Evolutionary conservation across 768 basidiomycete species (phyloP).

Genomic region (Hydnomerulius pinastri): DNA sequence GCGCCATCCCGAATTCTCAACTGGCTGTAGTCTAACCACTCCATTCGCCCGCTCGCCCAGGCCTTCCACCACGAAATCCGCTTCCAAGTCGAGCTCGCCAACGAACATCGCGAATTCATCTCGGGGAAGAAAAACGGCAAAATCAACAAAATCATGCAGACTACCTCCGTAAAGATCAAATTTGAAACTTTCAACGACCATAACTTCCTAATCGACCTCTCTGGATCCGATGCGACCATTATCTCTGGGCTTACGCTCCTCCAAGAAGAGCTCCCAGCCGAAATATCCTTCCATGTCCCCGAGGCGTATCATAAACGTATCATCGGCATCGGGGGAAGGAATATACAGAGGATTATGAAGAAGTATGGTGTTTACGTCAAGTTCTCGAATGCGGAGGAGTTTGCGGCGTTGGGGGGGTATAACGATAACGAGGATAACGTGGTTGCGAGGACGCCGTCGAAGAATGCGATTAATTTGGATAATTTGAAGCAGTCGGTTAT

Average conservation of each 20-base stretch:
- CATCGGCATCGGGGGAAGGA: slow-evolving; percentile 96
- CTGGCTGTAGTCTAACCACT: too few relatives aligned
- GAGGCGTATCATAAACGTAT: slow-evolving; percentile 99
- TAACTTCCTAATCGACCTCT: slow-evolving; percentile 91
- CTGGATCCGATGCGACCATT: slow-evolving; percentile 81
- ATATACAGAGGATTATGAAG: slow-evolving; percentile 99
- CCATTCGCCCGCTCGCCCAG: slow-evolving; percentile 38
- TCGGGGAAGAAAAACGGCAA: slow-evolving; percentile 99
- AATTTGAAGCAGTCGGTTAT: slow-evolving; percentile 95
- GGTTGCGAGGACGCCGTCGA: slow-evolving; percentile 95
- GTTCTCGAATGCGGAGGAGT: slow-evolving; percentile 97
- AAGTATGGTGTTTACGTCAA: slow-evolving; percentile 99
- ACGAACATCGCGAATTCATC: slow-evolving; percentile 98
- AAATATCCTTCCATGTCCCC: slow-evolving; percentile 98
- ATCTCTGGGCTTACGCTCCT: slow-evolving; percentile 86
- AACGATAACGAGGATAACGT: slow-evolving; percentile 99
- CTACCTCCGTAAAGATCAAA: slow-evolving; percentile 96
- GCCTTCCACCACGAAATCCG: slow-evolving; percentile 96
- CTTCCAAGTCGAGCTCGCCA: slow-evolving; percentile 96
- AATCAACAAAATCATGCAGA: slow-evolving; percentile 99
- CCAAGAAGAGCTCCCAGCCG: slow-evolving; percentile 97
- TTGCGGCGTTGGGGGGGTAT: slow-evolving; percentile 91
- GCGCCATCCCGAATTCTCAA: too few relatives aligned
- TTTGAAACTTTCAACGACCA: slow-evolving; percentile 98
- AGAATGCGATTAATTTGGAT: slow-evolving; percentile 94